Conservation (phyloP, 345 rosid species). For the Abelmoschus esculentus region DNA sequence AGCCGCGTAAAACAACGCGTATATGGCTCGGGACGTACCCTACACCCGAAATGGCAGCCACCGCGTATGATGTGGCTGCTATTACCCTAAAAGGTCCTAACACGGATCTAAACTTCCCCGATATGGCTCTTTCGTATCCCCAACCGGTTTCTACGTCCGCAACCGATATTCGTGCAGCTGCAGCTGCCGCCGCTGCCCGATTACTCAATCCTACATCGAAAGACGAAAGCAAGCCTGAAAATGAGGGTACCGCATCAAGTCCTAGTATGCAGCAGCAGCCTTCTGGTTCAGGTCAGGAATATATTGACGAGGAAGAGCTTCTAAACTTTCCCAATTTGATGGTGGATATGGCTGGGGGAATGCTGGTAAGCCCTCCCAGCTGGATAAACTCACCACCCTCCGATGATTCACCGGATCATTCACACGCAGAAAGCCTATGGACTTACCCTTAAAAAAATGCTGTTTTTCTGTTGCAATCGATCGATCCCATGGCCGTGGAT, state of each 20-base stretch:
- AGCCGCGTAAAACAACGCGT: conserved; percentile 63
- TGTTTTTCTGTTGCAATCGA: too few species aligned
- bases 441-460: conserved; percentile 23
- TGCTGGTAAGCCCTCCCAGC: conserved; percentile 64
- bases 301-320: conserved; percentile 49
- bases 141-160: conserved; percentile 44
- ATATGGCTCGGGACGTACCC: conserved; percentile 71
- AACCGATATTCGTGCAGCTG: conserved; percentile 46
- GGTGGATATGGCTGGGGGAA: conserved; percentile 68
- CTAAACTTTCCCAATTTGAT: conserved; percentile 55
- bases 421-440: conserved; percentile 54
- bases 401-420: conserved; percentile 48
- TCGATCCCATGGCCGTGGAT: too few species aligned
- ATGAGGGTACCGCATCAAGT: conserved; percentile 8
- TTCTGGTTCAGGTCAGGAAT: conserved; percentile 20
- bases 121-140: conserved; percentile 37
- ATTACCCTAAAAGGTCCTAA: conserved; percentile 60
- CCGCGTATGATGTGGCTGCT: conserved; percentile 73
- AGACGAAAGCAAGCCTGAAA: conserved; percentile 18
- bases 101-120: conserved; percentile 47
- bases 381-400: conserved; percentile 39
- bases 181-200: conserved; percentile 47
- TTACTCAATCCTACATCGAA: conserved; percentile 10
- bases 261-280: conserved; percentile 1
- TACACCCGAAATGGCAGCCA: conserved; percentile 71